These are phyloP conservation scores for Trichoderma sp. DNA, from an alignment of 2,329 filamentous ascomycete genomes.

Conservation along the genomic window DNA sequence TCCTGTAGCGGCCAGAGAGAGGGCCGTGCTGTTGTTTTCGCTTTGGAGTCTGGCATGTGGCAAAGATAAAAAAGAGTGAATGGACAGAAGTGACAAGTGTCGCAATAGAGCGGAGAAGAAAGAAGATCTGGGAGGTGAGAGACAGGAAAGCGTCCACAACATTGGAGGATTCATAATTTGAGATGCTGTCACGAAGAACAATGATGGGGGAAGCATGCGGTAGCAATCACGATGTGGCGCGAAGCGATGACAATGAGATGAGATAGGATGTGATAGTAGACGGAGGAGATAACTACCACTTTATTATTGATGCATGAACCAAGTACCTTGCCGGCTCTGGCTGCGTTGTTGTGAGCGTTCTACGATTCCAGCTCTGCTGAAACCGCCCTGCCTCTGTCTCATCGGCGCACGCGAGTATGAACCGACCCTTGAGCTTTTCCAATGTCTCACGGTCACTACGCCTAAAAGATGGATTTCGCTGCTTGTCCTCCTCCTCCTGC, in stretches of 20 bases:
- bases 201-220: neutral
- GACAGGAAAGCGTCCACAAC: neutral
- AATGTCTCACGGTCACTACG: slow-evolving; percentile 24
- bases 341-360: slow-evolving; percentile 29
- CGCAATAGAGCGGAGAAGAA: neutral
- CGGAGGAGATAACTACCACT: slow-evolving; percentile 30
- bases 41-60: slow-evolving; percentile 13
- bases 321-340: slow-evolving; percentile 25
- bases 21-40: neutral
- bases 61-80: slow-evolving; percentile 12
- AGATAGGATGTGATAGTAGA: neutral
- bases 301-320: slow-evolving; percentile 36
- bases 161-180: neutral
- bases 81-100: neutral
- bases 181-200: neutral
- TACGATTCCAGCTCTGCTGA: slow-evolving; percentile 45
- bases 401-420: slow-evolving; percentile 37
- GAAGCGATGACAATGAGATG: neutral
- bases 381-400: slow-evolving; percentile 41
- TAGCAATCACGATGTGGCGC: neutral
- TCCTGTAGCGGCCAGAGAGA: slow-evolving; percentile 4
- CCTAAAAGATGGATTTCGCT: neutral
- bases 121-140: neutral
- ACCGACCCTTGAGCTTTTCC: slow-evolving; percentile 31
- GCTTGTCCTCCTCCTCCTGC: neutral